Evolutionary conservation across 257 asterid species (phyloP).

Genomic region (Ehretia macrophylla): DNA sequence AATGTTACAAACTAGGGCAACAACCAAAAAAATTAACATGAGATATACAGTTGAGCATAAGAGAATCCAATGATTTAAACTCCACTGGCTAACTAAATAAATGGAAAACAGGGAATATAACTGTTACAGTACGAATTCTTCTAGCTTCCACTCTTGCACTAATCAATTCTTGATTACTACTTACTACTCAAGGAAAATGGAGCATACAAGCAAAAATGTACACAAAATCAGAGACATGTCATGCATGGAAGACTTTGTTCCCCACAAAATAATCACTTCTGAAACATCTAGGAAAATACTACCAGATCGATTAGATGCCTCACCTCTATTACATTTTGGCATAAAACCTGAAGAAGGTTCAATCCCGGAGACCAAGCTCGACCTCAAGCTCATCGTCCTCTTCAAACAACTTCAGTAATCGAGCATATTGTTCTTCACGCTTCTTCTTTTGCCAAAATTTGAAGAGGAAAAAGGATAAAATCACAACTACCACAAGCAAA

Average conservation of each 20-base stretch:
- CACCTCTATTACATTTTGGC: constrained; percentile 34
- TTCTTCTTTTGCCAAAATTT: constrained; percentile 78
- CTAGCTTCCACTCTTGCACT: too few species aligned
- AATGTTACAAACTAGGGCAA: too few species aligned
- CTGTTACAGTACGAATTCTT: too few species aligned
- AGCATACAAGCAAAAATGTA: too few species aligned
- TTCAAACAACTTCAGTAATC: constrained; percentile 78
- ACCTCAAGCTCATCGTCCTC: constrained; percentile 94
- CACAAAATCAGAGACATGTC: neutral
- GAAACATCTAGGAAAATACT: neutral
- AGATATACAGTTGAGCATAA: too few species aligned
- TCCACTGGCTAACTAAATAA: too few species aligned
- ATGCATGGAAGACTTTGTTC: too few species aligned
- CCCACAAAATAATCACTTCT: neutral
- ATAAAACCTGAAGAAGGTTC: constrained; percentile 21
- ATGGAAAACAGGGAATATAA: too few species aligned
- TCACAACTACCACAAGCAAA: constrained; percentile 35
- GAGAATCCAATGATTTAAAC: too few species aligned
- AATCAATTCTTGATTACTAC: too few species aligned
- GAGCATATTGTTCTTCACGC: constrained; percentile 91
- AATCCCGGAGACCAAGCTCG: constrained; percentile 89
- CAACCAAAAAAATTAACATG: too few species aligned
- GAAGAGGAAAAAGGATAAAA: constrained; percentile 57
- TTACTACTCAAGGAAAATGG: too few species aligned
- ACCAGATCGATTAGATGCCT: constrained; percentile 12